Conservation (phyloP, 2,329 filamentous ascomycete species). For the Epichloe hybrida region DNA sequence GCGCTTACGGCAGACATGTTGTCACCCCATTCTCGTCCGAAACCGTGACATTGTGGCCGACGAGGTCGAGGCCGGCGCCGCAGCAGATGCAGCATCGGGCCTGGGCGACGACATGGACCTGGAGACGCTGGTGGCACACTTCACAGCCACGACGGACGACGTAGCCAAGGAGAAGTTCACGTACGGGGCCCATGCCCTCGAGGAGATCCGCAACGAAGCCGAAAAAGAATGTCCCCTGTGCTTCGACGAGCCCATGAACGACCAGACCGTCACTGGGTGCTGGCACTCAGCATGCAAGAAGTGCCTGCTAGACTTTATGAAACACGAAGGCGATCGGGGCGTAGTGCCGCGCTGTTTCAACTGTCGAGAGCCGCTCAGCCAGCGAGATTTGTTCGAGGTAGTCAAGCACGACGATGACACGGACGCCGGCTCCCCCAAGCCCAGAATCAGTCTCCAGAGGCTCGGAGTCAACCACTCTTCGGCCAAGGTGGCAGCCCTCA, state of each 20-base stretch:
- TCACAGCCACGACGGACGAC: slow-evolving; percentile 56
- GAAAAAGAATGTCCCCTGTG: slow-evolving; percentile 89
- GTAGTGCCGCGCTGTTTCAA: slow-evolving; percentile 75
- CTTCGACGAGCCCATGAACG: slow-evolving; percentile 87
- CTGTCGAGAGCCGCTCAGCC: slow-evolving; percentile 71
- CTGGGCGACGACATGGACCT: slow-evolving; percentile 95
- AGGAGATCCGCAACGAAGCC: slow-evolving; percentile 82
- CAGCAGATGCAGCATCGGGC: slow-evolving; percentile 66
- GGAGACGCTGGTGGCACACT: slow-evolving; percentile 69
- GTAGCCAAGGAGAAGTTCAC: slow-evolving; percentile 42
- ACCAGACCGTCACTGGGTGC: slow-evolving; percentile 87
- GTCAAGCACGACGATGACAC: slow-evolving; percentile 55
- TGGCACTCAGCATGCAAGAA: slow-evolving; percentile 97
- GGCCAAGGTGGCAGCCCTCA: slow-evolving; percentile 73
- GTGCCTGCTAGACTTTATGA: slow-evolving; percentile 81
- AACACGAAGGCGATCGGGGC: slow-evolving; percentile 67
- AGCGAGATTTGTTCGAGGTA: slow-evolving; percentile 83
- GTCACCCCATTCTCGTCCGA: slow-evolving; percentile 78
- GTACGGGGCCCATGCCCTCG: slow-evolving; percentile 77
- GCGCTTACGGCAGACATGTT: slow-evolving; percentile 83
- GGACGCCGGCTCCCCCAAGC: slow-evolving; percentile 30
- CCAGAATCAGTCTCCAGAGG: slow-evolving; percentile 47
- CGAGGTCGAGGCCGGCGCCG: slow-evolving; percentile 64
- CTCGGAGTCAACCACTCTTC: slow-evolving; percentile 56
- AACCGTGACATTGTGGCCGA: slow-evolving; percentile 77